Base-by-base conservation (phyloP, 495 filamentous ascomycete genomes). In the Geopyxis carbonaria region DNA sequence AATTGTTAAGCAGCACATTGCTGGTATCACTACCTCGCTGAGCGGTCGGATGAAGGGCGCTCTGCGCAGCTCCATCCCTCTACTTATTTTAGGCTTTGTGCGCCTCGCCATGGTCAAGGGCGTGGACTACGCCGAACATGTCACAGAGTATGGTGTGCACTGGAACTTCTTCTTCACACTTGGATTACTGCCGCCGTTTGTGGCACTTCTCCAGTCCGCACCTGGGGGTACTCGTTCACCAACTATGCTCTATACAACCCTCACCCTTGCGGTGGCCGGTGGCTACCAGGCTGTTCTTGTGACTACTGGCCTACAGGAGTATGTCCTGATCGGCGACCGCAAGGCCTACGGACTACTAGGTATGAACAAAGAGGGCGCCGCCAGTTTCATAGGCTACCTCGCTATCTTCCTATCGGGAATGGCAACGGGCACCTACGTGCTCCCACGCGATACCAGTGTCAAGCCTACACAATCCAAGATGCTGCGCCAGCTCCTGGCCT, bases 141-240 rank as follows among this genome's bases (percentile, higher is more conserved):
- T 95, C 24, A 87, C 83, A 1, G 89, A 99, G 49, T 99, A 99
- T 50, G 89, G 89, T 22, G 82, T 95, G 8, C 89, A 99, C 57
- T 99, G 89, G 89, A 99, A 99, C 58, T 99, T 99, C 59, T 99
- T 99, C 64, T 95, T 99, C 59, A 99, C 89, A 0, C 63, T 99
- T 8, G 87, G 75, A 3, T 71, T 94, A 19, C 60, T 99, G 22
- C 83, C 86, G 1, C 85, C 85, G 2, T 89, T 89, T 47, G 73
- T 92, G 36, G 86, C 87, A n/a, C 55, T 93, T 0, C 81, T 89
- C 38, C 78, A 86, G 44, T 71, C 76, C 0, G 54, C 68, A 6
- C 44, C 62, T 84, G 21, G 80, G 75, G 38, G 35, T 0, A 38
- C 36, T 16, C 33, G 42, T 3, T 40, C 37, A 15, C 34, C 27